Conservation (phyloP, 176 grass and related monocot genomes). For the Saccharum officinarum region DNA sequence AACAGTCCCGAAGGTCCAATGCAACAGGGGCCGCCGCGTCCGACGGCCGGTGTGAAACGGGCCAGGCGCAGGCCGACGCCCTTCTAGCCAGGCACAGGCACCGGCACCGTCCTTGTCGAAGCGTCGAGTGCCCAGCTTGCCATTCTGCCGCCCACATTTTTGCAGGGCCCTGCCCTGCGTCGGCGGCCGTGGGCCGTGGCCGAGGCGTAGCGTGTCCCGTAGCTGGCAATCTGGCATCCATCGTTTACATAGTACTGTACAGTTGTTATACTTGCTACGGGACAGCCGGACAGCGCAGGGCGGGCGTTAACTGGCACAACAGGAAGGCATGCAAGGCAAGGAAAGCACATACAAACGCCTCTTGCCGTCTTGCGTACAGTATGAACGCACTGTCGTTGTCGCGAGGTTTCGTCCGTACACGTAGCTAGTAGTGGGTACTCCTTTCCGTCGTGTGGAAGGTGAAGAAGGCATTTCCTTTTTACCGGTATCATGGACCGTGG, state of each 20-base stretch:
- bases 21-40: no score
- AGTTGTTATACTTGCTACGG: background rate
- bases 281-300: no score
- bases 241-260: background rate
- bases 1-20: background rate
- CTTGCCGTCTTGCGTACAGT: no score
- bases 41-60: no score
- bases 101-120: background rate
- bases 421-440: background rate
- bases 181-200: no score
- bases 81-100: background rate
- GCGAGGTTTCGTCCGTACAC: conserved; percentile 11
- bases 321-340: no score
- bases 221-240: background rate
- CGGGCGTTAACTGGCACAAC: no score
- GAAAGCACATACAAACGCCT: background rate
- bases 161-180: no score
- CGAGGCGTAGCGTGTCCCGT: no score
- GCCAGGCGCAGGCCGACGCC: background rate
- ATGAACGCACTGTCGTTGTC: background rate
- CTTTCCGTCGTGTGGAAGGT: background rate
- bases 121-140: no score
- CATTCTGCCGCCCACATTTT: background rate
- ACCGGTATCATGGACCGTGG: background rate
- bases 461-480: background rate